Conservation (phyloP, 352 stramenopile genomes). For the Detonula confervacea region DNA sequence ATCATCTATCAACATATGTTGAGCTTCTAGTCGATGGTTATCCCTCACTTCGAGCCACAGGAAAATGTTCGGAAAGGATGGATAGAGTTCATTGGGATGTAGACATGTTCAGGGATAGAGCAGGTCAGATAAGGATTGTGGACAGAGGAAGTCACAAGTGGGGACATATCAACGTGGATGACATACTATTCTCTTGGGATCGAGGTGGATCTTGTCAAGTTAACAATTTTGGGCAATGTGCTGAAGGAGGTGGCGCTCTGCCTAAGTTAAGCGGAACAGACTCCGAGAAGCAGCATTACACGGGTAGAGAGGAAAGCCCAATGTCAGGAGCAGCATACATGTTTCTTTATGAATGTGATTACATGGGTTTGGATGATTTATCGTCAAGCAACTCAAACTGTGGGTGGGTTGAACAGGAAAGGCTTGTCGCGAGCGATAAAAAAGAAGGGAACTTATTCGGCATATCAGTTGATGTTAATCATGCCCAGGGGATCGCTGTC, state of each 20-base stretch:
- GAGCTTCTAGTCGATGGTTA: constrained; percentile 94
- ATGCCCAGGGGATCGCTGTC: constrained; percentile 87
- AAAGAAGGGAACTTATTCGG: constrained; percentile 88
- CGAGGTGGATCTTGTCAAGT: constrained; percentile 31
- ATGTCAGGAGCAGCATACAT: constrained; percentile 76
- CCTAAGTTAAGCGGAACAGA: constrained; percentile 34
- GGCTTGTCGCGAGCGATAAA: constrained; percentile 90
- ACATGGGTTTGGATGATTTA: constrained; percentile 29
- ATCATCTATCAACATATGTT: constrained; percentile 90
- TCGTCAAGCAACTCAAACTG: constrained; percentile 74
- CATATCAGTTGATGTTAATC: constrained; percentile 88
- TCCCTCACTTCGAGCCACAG: constrained; percentile 88
- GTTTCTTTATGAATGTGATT: constrained; percentile 63
- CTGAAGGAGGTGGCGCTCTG: constrained; percentile 37
- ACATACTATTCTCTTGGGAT: constrained; percentile 94
- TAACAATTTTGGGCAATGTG: constrained; percentile 53
- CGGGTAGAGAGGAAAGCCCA: constrained; percentile 60
- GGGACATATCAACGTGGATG: constrained; percentile 97
- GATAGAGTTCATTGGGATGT: constrained; percentile 90
- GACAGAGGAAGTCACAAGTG: constrained; percentile 89
- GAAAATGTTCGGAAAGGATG: constrained; percentile 92
- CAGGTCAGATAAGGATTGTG: constrained; percentile 92
- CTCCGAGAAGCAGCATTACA: constrained; percentile 50
- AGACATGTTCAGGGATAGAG: constrained; percentile 84
- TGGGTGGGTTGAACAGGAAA: constrained; percentile 89